Evolutionary conservation across 1,284 basidiomycete species (phyloP).

Genomic region (Phellinidium pouzarii): DNA sequence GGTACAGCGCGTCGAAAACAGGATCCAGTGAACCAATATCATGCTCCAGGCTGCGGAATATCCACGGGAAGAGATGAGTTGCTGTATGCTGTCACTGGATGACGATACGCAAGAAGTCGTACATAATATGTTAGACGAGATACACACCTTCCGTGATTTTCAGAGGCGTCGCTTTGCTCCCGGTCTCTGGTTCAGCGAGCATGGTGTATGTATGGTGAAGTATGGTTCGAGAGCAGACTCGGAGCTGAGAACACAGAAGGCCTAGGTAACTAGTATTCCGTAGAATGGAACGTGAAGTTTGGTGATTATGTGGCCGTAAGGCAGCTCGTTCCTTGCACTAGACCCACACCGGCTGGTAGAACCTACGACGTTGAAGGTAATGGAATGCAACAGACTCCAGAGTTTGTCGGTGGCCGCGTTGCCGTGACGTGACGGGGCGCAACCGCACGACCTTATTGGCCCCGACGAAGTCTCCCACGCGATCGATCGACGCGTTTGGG

Average conservation of each 20-base stretch:
- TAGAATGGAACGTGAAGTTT: not conserved
- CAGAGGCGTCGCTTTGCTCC: conserved; percentile 26
- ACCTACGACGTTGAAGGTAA: not conserved
- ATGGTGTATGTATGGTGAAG: not conserved
- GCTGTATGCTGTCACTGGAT: not conserved
- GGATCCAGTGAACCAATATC: not conserved
- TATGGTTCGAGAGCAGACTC: not conserved
- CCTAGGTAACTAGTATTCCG: not conserved
- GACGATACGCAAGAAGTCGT: not conserved
- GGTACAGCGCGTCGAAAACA: not conserved
- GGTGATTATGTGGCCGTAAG: too few relatives aligned
- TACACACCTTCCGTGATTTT: conserved; percentile 37
- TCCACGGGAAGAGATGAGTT: conserved; percentile 9
- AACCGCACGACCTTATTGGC: not conserved
- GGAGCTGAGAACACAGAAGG: not conserved
- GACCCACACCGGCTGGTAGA: not conserved
- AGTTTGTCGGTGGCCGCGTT: not conserved
- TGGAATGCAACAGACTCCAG: not conserved
- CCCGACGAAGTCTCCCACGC: conserved; percentile 2
- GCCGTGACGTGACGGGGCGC: not conserved
- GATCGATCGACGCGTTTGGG: not conserved
- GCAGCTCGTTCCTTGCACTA: not conserved
- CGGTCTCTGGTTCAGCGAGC: conserved; percentile 21
- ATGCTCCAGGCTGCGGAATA: conserved; percentile 1
- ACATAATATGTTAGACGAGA: not conserved